Evolutionary conservation across 371 early-diverging fungal species (phyloP), one percentile per base, ranked within the genome.

Genomic region (Lichtheimia ornata): DNA sequence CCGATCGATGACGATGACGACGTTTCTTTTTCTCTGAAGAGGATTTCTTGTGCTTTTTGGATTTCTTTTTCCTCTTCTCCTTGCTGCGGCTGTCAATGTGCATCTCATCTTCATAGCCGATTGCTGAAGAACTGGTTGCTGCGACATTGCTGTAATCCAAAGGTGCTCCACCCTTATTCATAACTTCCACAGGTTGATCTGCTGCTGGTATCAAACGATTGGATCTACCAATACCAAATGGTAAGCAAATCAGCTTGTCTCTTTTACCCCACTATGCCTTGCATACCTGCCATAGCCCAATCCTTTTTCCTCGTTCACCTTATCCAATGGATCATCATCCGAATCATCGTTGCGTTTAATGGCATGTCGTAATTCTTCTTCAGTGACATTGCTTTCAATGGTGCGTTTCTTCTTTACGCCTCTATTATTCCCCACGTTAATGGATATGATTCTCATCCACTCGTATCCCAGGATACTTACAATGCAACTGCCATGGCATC

Each of bases 401-500:
- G 76, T 85, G 28, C 76, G 76, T 43, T 78, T 82, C 61, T 79
- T 82, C 55, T 80, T 78, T 28, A 76, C 79, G 25, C 87, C 87
- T 25, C 83, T 83, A 63, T n/a, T 42, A 2, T 22, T 22, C 22
- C 1, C 6, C 22, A 14, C 14, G 51, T 22, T 45, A 47, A 24
- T 35, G 11, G 24, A 53, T 11, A 0, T 22, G 3, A 41, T 22
- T 35, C 1, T 35, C 4, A 27, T 41, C 17, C 18, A 24, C n/a
- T 22, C 11, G 11, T 35, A 7, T 25, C 47, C 18, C 24, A 50
- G 30, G 24, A 47, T 18, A 69, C 81, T 73, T 80, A 87, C 90
- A 93, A 70, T 50, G 91, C 90, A 61, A 87, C 85, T 18, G 91
- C 89, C 84, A 93, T 81, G 0, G 89, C 90, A 50, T 93, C 92